phyloP scores from a whole-genome alignment of 1,284 basidiomycete genomes.

The Phenoliferia sp. region DNA sequence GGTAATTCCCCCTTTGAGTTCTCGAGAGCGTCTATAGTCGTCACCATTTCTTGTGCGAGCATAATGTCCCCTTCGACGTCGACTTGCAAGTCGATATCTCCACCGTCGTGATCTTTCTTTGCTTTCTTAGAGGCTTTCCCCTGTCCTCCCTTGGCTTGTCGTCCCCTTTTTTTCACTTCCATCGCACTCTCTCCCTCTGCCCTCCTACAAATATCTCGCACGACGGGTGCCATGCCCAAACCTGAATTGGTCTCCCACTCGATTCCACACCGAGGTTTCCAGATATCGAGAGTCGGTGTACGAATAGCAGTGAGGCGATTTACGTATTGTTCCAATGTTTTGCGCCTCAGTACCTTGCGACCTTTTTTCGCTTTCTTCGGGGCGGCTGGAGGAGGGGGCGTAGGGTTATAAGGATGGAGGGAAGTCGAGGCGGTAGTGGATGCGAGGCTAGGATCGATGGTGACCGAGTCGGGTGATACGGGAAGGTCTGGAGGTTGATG shows the following conservation, averaged over 20 bases:
- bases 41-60: no score
- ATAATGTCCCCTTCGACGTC: no score
- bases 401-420: not conserved
- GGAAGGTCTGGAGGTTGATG: not conserved
- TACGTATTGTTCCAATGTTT: slow-evolving; percentile 3
- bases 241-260: not conserved
- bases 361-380: not conserved
- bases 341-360: not conserved
- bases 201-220: not conserved
- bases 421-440: no score
- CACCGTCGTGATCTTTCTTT: not conserved
- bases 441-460: not conserved
- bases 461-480: not conserved
- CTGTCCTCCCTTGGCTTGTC: not conserved
- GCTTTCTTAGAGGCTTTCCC: not conserved
- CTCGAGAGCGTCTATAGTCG: not conserved
- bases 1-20: not conserved
- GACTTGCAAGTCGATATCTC: not conserved
- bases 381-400: not conserved
- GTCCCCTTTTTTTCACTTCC: not conserved
- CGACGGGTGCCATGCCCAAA: not conserved
- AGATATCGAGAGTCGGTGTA: not conserved
- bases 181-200: not conserved
- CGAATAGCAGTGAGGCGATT: not conserved
- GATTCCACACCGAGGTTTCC: not conserved